phyloP scores from a whole-genome alignment of 345 rosid species.

The Bruguiera parviflora region DNA sequence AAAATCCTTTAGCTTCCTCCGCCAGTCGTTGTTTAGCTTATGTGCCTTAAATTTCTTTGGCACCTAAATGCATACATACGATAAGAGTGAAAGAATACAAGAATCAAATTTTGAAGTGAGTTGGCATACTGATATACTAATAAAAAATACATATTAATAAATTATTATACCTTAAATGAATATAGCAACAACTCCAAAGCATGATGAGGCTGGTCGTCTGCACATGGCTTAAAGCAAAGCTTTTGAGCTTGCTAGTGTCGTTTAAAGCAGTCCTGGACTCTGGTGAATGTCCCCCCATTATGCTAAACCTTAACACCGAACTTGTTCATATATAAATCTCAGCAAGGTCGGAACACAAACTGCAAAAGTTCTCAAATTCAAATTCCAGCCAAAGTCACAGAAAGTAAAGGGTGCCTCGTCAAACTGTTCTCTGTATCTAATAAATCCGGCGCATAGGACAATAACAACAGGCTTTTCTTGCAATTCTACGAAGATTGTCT shows the following conservation, averaged over 20 bases:
- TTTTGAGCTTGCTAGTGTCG: constrained; percentile 14
- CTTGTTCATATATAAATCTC: background rate
- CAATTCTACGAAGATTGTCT: constrained; percentile 2
- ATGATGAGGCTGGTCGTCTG: constrained; percentile 4
- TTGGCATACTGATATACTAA: no score
- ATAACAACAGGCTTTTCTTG: no score
- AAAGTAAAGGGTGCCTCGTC: background rate
- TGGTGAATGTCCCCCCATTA: constrained; percentile 4
- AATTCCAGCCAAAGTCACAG: constrained; percentile 1
- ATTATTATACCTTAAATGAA: no score
- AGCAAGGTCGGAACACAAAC: constrained; percentile 5
- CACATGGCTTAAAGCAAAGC: background rate
- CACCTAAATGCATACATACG: no score
- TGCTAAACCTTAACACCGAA: background rate
- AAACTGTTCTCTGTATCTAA: background rate
- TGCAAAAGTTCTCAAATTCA: constrained; percentile 8
- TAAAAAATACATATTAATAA: no score
- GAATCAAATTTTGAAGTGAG: no score
- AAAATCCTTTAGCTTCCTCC: no score
- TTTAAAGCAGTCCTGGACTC: constrained; percentile 14
- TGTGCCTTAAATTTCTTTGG: no score
- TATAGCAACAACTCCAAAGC: background rate
- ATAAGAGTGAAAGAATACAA: no score
- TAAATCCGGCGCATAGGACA: background rate
- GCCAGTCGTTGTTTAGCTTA: no score